phyloP scores from a whole-genome alignment of 2,329 filamentous ascomycete genomes.

The Blastomyces percursus region DNA sequence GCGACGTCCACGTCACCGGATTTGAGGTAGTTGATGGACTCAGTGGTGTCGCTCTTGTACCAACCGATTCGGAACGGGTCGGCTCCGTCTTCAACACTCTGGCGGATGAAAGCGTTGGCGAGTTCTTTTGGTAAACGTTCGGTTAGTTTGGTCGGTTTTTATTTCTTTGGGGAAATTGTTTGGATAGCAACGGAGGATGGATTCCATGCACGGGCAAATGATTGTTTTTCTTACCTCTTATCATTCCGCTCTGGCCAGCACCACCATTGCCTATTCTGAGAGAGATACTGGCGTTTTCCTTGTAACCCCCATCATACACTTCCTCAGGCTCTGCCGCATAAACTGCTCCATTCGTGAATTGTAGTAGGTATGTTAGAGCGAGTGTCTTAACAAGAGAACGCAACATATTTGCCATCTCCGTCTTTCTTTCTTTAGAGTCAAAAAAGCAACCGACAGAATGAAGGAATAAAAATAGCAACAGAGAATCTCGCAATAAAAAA shows the following conservation, averaged over 20 bases:
- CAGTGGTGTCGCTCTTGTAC: constrained; percentile 38
- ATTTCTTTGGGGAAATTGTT: not conserved
- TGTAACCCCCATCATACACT: constrained; percentile 1
- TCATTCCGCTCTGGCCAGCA: constrained; percentile 26
- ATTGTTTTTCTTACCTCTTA: constrained; percentile 14
- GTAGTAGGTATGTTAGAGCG: not conserved
- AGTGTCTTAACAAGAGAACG: not conserved
- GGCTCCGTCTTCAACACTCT: constrained; percentile 19
- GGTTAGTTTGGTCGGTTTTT: not conserved
- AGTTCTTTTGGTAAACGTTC: constrained; percentile 20
- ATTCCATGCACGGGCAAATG: not conserved
- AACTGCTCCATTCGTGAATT: not conserved
- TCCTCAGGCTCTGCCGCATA: not conserved
- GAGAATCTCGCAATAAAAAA: not conserved
- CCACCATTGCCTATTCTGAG: constrained; percentile 27
- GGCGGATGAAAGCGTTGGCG: constrained; percentile 31
- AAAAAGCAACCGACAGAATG: not conserved
- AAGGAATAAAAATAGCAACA: not conserved
- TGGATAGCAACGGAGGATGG: not conserved
- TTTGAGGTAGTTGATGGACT: constrained; percentile 37
- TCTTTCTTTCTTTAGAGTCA: not conserved
- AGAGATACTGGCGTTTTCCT: constrained; percentile 1
- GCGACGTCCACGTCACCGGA: constrained; percentile 33
- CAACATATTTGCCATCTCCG: not conserved
- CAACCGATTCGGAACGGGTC: constrained; percentile 35